Conservation (phyloP, 2,329 filamentous ascomycete genomes). For the Cercospora zeina region DNA sequence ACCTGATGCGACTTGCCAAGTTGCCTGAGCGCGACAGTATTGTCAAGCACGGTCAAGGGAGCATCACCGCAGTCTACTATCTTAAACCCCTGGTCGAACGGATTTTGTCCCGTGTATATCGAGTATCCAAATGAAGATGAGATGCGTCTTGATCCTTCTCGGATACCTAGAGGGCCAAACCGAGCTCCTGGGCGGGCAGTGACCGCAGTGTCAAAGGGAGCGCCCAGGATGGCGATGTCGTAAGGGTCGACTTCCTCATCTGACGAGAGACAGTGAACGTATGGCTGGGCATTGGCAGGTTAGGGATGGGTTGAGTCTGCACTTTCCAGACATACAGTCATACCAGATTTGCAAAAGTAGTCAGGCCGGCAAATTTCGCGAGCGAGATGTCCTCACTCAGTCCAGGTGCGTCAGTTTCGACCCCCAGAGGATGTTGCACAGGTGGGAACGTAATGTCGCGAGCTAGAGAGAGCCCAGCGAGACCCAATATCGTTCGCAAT, state of each 20-base stretch:
- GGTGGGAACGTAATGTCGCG: slow-evolving; percentile 51
- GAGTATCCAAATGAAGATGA: slow-evolving; percentile 45
- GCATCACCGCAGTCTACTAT: slow-evolving; percentile 59
- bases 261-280: slow-evolving; percentile 49
- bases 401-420: slow-evolving; percentile 18
- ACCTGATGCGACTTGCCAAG: slow-evolving; percentile 55
- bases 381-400: slow-evolving; percentile 31
- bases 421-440: slow-evolving; percentile 40
- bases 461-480: slow-evolving; percentile 16
- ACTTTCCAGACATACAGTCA: not conserved
- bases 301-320: too few species aligned
- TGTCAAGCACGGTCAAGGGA: slow-evolving; percentile 52
- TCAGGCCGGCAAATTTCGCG: slow-evolving; percentile 45
- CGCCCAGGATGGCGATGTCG: slow-evolving; percentile 45
- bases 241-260: slow-evolving; percentile 45
- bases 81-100: slow-evolving; percentile 50
- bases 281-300: slow-evolving; percentile 35
- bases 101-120: slow-evolving; percentile 52
- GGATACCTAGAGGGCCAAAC: slow-evolving; percentile 48
- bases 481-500: not conserved
- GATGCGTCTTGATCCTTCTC: slow-evolving; percentile 45
- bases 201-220: slow-evolving; percentile 42
- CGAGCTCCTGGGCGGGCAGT: slow-evolving; percentile 56
- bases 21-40: slow-evolving; percentile 57
- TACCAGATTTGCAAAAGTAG: slow-evolving; percentile 49